Evolutionary conservation across 2,329 filamentous ascomycete species (phyloP).

Genomic region (Sporothrix inflata): DNA sequence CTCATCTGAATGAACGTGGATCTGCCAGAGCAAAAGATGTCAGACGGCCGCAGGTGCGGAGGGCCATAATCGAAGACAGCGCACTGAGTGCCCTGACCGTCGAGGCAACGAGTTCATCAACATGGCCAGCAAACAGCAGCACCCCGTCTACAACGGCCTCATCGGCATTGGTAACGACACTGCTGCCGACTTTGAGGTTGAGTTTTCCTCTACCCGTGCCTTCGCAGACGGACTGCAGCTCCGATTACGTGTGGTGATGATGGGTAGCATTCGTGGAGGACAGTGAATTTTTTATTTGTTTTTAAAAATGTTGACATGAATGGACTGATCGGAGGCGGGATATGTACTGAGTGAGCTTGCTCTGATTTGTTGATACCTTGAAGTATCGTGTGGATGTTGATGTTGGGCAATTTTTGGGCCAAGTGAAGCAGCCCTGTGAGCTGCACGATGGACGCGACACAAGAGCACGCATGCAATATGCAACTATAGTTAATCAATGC

Average conservation of each 20-base stretch:
- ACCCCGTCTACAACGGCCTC: not conserved
- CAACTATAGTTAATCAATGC: not conserved
- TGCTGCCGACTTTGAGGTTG: conserved; percentile 24
- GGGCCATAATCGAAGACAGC: not conserved
- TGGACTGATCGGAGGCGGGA: not conserved
- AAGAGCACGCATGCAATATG: not conserved
- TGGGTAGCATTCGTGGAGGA: not conserved
- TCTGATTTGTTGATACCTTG: not conserved
- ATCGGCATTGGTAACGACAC: not conserved
- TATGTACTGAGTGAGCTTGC: not conserved
- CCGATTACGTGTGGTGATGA: conserved; percentile 30
- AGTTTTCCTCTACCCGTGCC: conserved; percentile 30
- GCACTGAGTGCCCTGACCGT: not conserved
- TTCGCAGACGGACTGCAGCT: conserved; percentile 34
- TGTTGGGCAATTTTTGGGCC: not conserved
- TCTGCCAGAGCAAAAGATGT: not conserved
- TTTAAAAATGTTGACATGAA: not conserved
- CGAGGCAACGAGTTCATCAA: not conserved
- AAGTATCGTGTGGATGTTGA: not conserved
- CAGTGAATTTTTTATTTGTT: not conserved
- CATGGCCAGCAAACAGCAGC: not conserved
- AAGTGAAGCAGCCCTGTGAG: not conserved
- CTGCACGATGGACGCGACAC: not conserved
- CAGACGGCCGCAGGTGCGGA: not conserved
- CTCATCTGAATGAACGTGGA: not conserved